A percentile compares a stretch with the other conserved stretches of the same genome.
These are phyloP conservation scores for Dichotomocladium elegans DNA, from an alignment of 371 early-diverging fungal species.

Conservation along the genomic window DNA sequence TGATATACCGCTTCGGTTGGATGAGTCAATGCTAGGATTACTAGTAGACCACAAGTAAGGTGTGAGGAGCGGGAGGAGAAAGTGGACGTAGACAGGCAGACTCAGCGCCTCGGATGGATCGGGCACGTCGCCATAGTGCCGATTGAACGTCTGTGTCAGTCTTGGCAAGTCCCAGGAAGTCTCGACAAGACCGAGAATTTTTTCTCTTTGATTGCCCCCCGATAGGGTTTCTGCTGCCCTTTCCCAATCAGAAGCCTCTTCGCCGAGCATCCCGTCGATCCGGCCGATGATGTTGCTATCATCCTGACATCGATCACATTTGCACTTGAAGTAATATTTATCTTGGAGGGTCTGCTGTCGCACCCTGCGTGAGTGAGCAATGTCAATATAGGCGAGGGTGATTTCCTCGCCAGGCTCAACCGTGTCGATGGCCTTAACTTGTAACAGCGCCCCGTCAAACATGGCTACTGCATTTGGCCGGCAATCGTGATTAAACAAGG, in stretches of 20 bases:
- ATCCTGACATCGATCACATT: slow-evolving; percentile 62
- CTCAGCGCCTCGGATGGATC: slow-evolving; percentile 16
- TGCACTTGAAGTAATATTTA: slow-evolving; percentile 76
- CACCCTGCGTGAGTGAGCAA: slow-evolving; percentile 52
- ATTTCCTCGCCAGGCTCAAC: slow-evolving; percentile 69
- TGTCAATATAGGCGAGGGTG: slow-evolving; percentile 76
- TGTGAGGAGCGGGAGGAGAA: slow-evolving; percentile 20
- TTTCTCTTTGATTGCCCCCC: background rate
- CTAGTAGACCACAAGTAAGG: slow-evolving; percentile 32
- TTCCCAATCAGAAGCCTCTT: slow-evolving; percentile 35
- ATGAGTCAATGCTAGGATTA: slow-evolving; percentile 11
- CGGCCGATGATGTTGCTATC: slow-evolving; percentile 20
- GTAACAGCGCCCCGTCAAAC: slow-evolving; percentile 48
- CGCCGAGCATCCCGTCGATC: slow-evolving; percentile 34
- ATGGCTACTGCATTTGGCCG: slow-evolving; percentile 73
- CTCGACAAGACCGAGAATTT: slow-evolving; percentile 12
- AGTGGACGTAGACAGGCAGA: slow-evolving; percentile 25
- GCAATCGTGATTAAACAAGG: slow-evolving; percentile 88
- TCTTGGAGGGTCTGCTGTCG: slow-evolving; percentile 53
- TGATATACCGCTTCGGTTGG: background rate
- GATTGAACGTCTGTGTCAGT: slow-evolving; percentile 24
- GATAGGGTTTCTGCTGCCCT: slow-evolving; percentile 21
- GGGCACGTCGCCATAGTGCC: slow-evolving; percentile 20
- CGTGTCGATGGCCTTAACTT: slow-evolving; percentile 60
- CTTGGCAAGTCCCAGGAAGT: slow-evolving; percentile 31